Percentiles rank a stretch among this genome's conserved stretches.
Evolutionary conservation across 192 early-diverging fungal genomes (phyloP).

Genomic region (Phlyctochytrium arcticum): DNA sequence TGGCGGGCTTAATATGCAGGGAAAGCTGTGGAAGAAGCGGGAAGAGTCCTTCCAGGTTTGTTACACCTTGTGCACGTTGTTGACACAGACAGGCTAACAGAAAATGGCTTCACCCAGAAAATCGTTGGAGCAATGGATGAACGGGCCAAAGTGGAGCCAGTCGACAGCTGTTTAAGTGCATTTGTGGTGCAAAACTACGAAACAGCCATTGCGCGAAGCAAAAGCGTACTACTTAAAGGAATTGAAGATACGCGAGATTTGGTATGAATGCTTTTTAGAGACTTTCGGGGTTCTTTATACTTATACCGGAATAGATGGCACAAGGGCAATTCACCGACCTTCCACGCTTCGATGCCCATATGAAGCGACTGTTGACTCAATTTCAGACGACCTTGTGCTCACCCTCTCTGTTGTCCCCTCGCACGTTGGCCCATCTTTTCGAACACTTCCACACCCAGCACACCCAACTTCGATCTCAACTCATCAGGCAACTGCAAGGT

Average conservation of each 20-base stretch:
- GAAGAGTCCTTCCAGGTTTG: background rate
- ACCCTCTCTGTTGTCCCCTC: background rate
- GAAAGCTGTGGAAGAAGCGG: background rate
- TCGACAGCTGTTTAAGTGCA: background rate
- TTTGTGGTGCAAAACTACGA: slow-evolving; percentile 10
- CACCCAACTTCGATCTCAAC: background rate
- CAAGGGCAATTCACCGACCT: background rate
- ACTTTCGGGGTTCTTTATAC: background rate
- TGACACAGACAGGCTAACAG: too few relatives aligned
- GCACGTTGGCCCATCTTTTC: background rate
- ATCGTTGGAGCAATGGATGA: slow-evolving; percentile 7
- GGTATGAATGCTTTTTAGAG: background rate
- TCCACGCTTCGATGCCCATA: slow-evolving; percentile 3
- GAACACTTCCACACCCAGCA: background rate
- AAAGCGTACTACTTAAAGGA: background rate
- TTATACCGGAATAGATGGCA: background rate
- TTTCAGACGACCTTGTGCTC: slow-evolving; percentile 4
- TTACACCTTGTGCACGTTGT: too few relatives aligned
- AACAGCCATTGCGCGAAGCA: background rate
- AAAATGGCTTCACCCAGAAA: background rate
- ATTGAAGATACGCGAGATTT: slow-evolving; percentile 1
- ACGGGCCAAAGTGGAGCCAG: slow-evolving; percentile 9
- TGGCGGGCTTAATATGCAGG: background rate
- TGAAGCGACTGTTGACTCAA: background rate
- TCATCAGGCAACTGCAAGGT: background rate